Evolutionary conservation across 129 eudicot genomes (phyloP), one percentile per base, ranked within the genome.

Genomic region (Centella asiatica): DNA sequence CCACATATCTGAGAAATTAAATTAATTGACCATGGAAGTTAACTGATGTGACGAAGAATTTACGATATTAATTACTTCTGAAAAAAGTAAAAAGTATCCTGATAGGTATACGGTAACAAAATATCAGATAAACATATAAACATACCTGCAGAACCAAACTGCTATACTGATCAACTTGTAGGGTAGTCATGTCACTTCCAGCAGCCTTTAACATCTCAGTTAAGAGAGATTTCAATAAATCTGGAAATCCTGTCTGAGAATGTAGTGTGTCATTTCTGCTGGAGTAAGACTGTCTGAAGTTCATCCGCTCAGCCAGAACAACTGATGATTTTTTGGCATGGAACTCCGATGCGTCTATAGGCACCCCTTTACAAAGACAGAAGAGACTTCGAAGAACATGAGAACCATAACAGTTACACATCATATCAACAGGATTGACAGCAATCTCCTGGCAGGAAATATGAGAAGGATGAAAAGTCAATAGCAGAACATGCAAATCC

Each of bases 331-430:
- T 84, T 70, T 78, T 81, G 55, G 83, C 63, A 71, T 81, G 99
- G 71, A 82, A 73, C 70, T 92, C 96, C 5, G 89, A 57, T 34
- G 95, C 81, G 55, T 87, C 88, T 54, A 85, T 72, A 0, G 90
- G 83, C 32, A 74, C 81, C 70, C 99, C 99, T 92, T 85, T 80
- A 72, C 96, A 92, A 5, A 92, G 81, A 74, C 95, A 84, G 22
- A 92, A 76, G 69, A 92, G 84, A 69, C 95, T 87, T 59, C 99
- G 78, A 53, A 92, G 86, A 64, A 92, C 99, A 78, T 92, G 99
- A 44, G 99, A 92, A 51, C 96, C 99, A 74, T 92, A 68, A 62
- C 95, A 80, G 72, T 81, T 79, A 68, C 84, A 78, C 96, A 87
- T 85, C 60, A 92, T 75, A 47, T 82, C 90, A 69, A 87, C 83